Conservation (phyloP, 2,329 filamentous ascomycete genomes). For the Sporothrix schenckii region DNA sequence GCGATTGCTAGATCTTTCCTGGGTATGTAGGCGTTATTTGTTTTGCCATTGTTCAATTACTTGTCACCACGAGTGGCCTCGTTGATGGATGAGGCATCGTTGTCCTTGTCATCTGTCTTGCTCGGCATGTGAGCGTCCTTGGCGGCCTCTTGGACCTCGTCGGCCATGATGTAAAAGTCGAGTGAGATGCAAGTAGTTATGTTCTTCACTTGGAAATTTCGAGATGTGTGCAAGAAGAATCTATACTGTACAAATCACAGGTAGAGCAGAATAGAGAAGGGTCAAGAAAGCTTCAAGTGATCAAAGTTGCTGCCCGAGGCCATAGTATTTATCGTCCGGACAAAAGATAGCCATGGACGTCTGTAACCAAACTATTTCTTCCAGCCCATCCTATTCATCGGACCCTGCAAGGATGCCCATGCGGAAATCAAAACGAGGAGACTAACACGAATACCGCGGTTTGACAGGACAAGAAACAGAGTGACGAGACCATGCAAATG, state of each 20-base stretch:
- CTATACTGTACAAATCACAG: background rate
- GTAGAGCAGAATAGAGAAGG: background rate
- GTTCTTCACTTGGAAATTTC: background rate
- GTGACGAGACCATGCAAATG: background rate
- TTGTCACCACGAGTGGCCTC: conserved; percentile 8
- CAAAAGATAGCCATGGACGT: background rate
- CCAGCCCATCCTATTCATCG: background rate
- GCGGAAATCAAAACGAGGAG: background rate
- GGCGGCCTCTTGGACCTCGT: conserved; percentile 11
- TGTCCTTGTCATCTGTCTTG: background rate
- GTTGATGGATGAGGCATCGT: conserved; percentile 18
- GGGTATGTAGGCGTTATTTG: too few species aligned
- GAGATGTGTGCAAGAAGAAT: background rate
- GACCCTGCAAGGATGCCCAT: background rate
- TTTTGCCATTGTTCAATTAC: background rate
- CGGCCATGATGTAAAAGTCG: background rate
- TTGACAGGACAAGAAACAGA: background rate
- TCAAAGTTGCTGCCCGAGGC: background rate
- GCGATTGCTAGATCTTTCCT: background rate
- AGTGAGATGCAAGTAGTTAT: background rate
- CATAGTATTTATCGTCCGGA: background rate
- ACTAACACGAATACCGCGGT: background rate
- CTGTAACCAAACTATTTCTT: background rate
- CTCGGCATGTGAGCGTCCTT: background rate
- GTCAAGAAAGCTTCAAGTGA: conserved; percentile 3